Conservation (phyloP, 768 basidiomycete species). For the Serendipita indica region DNA sequence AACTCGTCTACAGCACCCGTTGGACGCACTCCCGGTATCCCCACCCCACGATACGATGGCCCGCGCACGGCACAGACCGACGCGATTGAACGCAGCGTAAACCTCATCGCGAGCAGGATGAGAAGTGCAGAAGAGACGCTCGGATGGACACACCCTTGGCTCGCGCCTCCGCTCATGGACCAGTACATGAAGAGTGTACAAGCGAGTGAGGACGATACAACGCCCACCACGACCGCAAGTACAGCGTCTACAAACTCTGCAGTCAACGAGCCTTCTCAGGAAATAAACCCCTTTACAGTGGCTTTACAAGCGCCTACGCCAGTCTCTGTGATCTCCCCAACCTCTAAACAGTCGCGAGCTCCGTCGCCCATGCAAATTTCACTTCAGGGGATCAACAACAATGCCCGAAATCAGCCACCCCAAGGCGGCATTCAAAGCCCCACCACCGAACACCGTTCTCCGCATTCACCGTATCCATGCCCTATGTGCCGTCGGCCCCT, state of each 20-base stretch:
- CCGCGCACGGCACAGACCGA: slow-evolving; percentile 45
- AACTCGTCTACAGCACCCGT: too few relatives aligned
- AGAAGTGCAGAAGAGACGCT: slow-evolving; percentile 38
- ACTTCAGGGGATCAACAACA: slow-evolving; percentile 33
- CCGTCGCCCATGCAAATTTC: slow-evolving; percentile 31
- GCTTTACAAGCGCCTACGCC: neutral
- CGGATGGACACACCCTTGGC: slow-evolving; percentile 2
- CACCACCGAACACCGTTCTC: neutral
- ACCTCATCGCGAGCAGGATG: slow-evolving; percentile 38
- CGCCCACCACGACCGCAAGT: neutral
- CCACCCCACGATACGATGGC: slow-evolving; percentile 22
- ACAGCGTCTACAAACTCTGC: neutral
- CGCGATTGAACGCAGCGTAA: slow-evolving; percentile 37
- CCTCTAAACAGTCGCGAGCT: neutral
- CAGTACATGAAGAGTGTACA: neutral
- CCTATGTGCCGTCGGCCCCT: slow-evolving; percentile 13
- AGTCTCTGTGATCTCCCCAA: neutral
- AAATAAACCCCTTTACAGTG: neutral
- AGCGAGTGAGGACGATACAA: neutral
- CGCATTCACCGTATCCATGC: slow-evolving; percentile 8
- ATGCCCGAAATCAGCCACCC: neutral
- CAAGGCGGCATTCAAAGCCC: neutral
- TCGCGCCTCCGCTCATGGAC: neutral
- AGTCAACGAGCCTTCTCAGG: neutral
- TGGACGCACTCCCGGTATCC: neutral